phyloP scores from a whole-genome alignment of 2,329 filamentous ascomycete species.

The Colletotrichum sublineola region DNA sequence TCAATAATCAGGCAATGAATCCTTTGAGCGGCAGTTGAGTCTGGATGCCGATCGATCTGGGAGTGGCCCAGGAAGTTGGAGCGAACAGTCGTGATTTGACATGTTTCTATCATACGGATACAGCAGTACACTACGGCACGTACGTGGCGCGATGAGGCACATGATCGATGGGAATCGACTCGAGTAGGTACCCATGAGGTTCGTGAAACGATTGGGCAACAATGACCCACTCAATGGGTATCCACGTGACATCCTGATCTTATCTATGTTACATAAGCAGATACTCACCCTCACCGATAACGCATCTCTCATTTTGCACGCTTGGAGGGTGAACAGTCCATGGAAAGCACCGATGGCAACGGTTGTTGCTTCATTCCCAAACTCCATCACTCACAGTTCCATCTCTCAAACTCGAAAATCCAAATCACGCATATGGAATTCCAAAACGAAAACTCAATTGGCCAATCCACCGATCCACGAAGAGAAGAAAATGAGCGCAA shows the following conservation, averaged over 20 bases:
- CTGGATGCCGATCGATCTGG: conserved; percentile 1
- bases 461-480: not conserved
- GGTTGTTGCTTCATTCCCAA: too few relatives aligned
- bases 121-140: not conserved
- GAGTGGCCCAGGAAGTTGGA: not conserved
- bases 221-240: not conserved
- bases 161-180: not conserved
- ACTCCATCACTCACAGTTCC: not conserved
- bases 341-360: not conserved
- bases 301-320: not conserved
- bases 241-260: not conserved
- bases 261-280: not conserved
- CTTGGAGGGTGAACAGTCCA: too few relatives aligned
- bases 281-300: not conserved
- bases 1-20: conserved; percentile 3
- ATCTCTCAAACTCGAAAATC: too few relatives aligned
- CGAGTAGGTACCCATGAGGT: not conserved
- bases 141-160: not conserved
- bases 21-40: conserved; percentile 6
- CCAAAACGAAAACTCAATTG: not conserved
- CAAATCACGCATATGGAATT: not conserved
- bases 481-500: conserved; percentile 21
- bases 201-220: not conserved
- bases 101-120: not conserved
- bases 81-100: not conserved